Conservation (phyloP, 352 stramenopile genomes). For the Chrysophaeum taylorii region DNA sequence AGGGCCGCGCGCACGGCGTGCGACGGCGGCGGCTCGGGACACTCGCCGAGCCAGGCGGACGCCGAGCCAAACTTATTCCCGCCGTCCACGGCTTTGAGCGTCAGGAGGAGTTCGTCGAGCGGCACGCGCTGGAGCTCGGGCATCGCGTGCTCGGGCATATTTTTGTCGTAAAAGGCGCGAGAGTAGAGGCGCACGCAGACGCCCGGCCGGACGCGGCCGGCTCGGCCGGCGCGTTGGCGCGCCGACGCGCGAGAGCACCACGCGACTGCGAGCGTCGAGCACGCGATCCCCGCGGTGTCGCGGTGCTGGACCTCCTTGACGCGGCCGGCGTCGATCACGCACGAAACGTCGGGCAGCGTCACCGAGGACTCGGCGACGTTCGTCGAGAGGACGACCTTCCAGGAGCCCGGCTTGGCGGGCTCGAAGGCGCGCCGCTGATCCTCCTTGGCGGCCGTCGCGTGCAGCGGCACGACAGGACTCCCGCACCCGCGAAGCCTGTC, state of each 20-base stretch:
- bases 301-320: slow-evolving; percentile 75
- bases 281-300: slow-evolving; percentile 48
- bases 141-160: slow-evolving; percentile 47
- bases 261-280: slow-evolving; percentile 41
- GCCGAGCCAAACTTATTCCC: slow-evolving; percentile 19
- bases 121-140: slow-evolving; percentile 57
- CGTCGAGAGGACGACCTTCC: slow-evolving; percentile 80
- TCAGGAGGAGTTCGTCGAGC: slow-evolving; percentile 41
- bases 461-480: slow-evolving; percentile 44
- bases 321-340: slow-evolving; percentile 59
- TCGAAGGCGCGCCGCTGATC: slow-evolving; percentile 48
- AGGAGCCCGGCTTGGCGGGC: slow-evolving; percentile 21
- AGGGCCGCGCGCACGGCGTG: slow-evolving; percentile 64
- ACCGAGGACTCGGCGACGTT: slow-evolving; percentile 86
- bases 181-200: slow-evolving; percentile 80
- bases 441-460: slow-evolving; percentile 42
- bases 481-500: slow-evolving; percentile 34
- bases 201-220: slow-evolving; percentile 77
- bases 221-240: slow-evolving; percentile 76
- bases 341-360: slow-evolving; percentile 79
- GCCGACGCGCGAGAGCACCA: slow-evolving; percentile 81
- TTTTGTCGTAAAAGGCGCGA: slow-evolving; percentile 36
- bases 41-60: neutral
- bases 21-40: slow-evolving; percentile 54
- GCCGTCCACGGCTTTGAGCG: slow-evolving; percentile 20